Evolutionary conservation across 164 flowering plant genomes (phyloP), one percentile per base, ranked within the genome.

Genomic region (Piper longum): DNA sequence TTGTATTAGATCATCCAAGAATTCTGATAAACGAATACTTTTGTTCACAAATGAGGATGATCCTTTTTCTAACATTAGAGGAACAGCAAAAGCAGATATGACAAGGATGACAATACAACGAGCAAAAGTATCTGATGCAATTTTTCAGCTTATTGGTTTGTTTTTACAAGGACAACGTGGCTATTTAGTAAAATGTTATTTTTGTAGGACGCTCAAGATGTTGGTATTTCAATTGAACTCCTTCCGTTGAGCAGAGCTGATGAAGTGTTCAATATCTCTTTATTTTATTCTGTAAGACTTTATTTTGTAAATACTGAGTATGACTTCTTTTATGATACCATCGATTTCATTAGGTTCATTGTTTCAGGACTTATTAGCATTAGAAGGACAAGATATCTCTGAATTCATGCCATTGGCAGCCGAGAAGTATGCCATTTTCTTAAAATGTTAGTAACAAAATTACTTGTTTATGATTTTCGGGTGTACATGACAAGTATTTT

Each of bases 41-140:
- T 57, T 91, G 61, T 84, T 95, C 62, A 88, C 99, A 63, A 85
- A 95, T 77, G 96, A 95, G 73, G 97, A 91, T 75, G 90, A 95
- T 78, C 99, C 99, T 75, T 95, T 95, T 75, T 95, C 96, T 56
- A 77, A 71, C 55, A 74, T 91, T 61, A 82, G 69, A 61, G 93
- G 93, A 62, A 83, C 79, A 16, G 66, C 73, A 44, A 86, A 89
- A 76, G 58, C 73, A 36, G 97, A 95, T 75, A 88, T 95, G 99
- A 81, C 69, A 36, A 78, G 93, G 74, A 95, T 95, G 12, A 95
- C 99, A 26, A 44, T 83, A 62, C 99, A 95, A 74, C 83, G 99
- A 64, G 96, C 93, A 67, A 85, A 89, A 73, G 99, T 93, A 87
- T 26, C 54, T 14, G 16, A 48, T 56, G 8, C 41, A 68, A 54